Base-by-base conservation (phyloP, 176 grass and related monocot genomes). In the Canna indica region DNA sequence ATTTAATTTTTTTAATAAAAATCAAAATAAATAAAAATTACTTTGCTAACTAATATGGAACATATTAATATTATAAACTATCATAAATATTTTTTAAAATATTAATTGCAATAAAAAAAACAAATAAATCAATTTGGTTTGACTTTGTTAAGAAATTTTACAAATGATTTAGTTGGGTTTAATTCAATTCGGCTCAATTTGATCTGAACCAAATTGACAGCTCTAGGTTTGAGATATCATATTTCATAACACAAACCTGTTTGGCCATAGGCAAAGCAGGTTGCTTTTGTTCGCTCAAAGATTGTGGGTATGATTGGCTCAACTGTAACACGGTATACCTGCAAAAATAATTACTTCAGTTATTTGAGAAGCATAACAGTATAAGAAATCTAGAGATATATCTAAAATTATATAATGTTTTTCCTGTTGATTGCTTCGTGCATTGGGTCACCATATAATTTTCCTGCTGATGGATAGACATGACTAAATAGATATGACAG, bases 241-340 rank as follows among this genome's bases (percentile, higher is more conserved):
- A 42, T 61, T 61, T 38, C 18, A 8, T n/a, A 38, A 38, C 26
- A 30, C 74, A 59, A 78, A 91, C 91, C 93, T 97, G 93, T 97
- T 91, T 97, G 93, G 5, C 93, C 93, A 83, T 97, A 97, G 33
- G 93, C 93, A 87, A 97, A 92, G 36, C 93, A 97, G 68, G 93
- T 92, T 64, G 93, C 93, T 92, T 97, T 97, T 25, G 93, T 97
- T 80, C 84, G 88, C 82, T 93, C 75, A 86, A 99, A 99, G 72
- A 99, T 93, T 72, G 80, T 99, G 29, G 94, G 94, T 74, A 99
- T 93, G 77, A 99, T 90, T 15, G 90, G 94, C 71, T 99, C 90
- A n/a, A 99, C 94, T 13, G 94, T 99, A 70, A 85, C 94, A 9
- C 76, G 82, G 67, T 99, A 99, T 36, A 99, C 90, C 94, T 95